Conservation (phyloP, 148 eudicot genomes). For the Fallopia convolvulus region DNA sequence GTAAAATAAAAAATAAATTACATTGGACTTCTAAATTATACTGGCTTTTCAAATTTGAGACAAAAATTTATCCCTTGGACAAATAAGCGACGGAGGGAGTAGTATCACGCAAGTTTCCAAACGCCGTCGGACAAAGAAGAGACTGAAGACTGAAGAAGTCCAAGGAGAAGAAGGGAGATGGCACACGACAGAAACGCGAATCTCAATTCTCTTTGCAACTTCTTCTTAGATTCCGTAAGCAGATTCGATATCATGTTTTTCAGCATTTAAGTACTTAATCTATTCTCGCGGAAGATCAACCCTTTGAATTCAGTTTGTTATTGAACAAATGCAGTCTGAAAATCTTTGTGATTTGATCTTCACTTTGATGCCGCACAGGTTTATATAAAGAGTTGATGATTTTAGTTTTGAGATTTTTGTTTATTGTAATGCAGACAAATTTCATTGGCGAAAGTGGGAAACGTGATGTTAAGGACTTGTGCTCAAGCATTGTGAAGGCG, state of each 20-base stretch:
- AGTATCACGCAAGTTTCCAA: neutral
- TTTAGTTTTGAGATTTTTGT: neutral
- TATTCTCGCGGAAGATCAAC: neutral
- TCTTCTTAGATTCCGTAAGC: conserved; percentile 5
- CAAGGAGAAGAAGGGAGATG: neutral
- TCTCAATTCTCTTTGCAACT: conserved; percentile 7
- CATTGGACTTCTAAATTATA: too few species aligned
- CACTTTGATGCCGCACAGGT: neutral
- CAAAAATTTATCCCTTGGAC: too few species aligned
- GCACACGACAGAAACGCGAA: neutral
- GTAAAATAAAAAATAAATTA: too few species aligned
- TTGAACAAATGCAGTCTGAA: neutral
- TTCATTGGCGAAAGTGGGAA: conserved; percentile 35
- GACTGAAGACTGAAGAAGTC: neutral
- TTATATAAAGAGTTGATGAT: neutral
- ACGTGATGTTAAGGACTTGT: conserved; percentile 54
- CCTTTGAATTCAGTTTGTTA: neutral
- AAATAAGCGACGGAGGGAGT: too few species aligned
- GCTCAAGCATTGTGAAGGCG: conserved; percentile 35
- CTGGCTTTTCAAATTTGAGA: too few species aligned
- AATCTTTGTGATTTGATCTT: neutral
- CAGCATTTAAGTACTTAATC: neutral
- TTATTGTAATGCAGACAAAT: conserved; percentile 30
- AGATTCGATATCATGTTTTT: neutral
- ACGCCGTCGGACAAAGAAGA: neutral